Percentiles rank a stretch among this genome's conserved stretches.
phyloP scores from a whole-genome alignment of 306 rosid genomes.

The Lathyrus aphaca region DNA sequence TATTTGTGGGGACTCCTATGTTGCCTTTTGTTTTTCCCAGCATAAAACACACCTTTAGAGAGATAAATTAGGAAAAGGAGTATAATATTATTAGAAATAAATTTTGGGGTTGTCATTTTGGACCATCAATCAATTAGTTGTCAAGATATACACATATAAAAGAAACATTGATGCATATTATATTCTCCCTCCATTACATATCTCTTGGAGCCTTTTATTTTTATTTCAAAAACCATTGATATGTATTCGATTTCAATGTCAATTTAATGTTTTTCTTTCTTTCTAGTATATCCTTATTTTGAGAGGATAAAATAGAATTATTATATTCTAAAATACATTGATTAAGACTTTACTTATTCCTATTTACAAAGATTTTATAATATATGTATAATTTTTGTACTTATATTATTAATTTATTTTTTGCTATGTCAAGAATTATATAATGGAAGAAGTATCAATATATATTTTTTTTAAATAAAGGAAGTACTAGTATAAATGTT shows the following conservation, averaged over 20 bases:
- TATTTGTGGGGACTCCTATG: too few species aligned
- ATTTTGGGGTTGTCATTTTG: too few species aligned
- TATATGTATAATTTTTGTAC: too few species aligned
- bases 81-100: too few species aligned
- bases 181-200: not conserved
- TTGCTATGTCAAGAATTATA: not conserved
- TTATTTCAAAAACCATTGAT: not conserved
- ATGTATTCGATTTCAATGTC: not conserved
- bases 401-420: not conserved
- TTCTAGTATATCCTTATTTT: not conserved
- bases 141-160: not conserved
- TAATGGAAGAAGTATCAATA: not conserved
- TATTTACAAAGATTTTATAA: too few species aligned
- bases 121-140: not conserved
- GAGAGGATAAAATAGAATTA: not conserved
- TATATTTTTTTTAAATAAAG: too few species aligned
- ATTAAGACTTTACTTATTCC: too few species aligned
- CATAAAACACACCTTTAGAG: too few species aligned
- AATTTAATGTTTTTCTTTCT: not conserved
- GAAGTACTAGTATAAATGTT: not conserved
- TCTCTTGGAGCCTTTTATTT: not conserved
- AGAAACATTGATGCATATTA: too few species aligned
- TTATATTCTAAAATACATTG: not conserved
- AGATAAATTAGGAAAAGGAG: too few species aligned
- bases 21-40: too few species aligned